Base-by-base conservation (phyloP, 257 asterid genomes). In the Ehretia macrophylla region DNA sequence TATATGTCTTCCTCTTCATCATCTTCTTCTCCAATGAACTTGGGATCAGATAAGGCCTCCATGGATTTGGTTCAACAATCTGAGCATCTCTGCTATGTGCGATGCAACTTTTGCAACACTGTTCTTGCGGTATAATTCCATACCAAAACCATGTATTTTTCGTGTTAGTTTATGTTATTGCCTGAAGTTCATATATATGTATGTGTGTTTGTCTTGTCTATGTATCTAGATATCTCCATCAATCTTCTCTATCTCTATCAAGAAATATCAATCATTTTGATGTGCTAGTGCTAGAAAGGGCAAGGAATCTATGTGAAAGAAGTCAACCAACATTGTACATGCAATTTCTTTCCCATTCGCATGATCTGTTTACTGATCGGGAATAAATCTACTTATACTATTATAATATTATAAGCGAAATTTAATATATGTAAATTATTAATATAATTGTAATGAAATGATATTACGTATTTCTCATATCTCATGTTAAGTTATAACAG, bases 21-120 rank as follows among this genome's bases (percentile, higher is more conserved):
- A 11, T 63, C 75, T 40, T 71, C 88, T 32, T 75, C 79, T 10
- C 58, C 72, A 13, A 18, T 51, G 3, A 69, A 64, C 61, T 60
- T 60, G 59, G 71, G 53, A 22, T 73, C 54, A 22, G 56, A 65
- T 37, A 72, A 59, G 38, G 11, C 17, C 70, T 56, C 81, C 81
- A 91, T 88, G 99, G 99, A 92, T 63, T 62, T 67, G 71, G 79
- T 68, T 70, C 95, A 81, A 66, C 70, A 90, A 40, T 53, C 97
- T 37, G 96, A 92, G 55, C 96, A 88, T 68, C 87, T 92, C 62
- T 92, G 96, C 88, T 88, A 92, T 69, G 96, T 86, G 59, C 91
- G 86, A 6, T 92, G 99, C 91, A 84, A 78, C 89, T 92, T 79
- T 76, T 92, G 99, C 86, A 81, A 59, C 87, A 92, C 95, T 13